A percentile compares a stretch with the other conserved stretches of the same genome.
phyloP scores from a whole-genome alignment of 2,329 filamentous ascomycete genomes.

The Exophiala bonariae region DNA sequence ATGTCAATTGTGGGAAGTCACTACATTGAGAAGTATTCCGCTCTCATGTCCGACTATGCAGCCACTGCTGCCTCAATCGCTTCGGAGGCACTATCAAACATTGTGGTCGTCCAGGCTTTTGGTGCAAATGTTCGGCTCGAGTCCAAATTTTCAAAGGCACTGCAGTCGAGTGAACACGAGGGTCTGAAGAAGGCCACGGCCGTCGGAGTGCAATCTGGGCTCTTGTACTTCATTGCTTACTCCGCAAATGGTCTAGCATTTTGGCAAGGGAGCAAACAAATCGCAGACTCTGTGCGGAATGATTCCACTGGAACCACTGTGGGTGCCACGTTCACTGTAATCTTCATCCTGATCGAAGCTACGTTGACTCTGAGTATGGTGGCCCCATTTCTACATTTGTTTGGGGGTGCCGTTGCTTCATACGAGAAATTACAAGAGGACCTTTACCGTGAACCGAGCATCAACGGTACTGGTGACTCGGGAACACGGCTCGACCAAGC shows the following conservation, averaged over 20 bases:
- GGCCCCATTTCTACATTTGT: constrained; percentile 51
- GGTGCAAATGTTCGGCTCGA: constrained; percentile 54
- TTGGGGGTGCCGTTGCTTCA: constrained; percentile 51
- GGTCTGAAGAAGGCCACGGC: constrained; percentile 34
- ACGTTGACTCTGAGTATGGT: constrained; percentile 47
- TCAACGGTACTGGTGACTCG: constrained; percentile 36
- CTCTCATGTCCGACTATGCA: constrained; percentile 50
- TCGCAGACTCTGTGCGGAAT: constrained; percentile 38
- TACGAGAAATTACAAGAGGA: constrained; percentile 60
- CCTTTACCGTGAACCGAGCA: constrained; percentile 53
- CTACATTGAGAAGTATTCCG: constrained; percentile 46
- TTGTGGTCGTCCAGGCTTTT: constrained; percentile 52
- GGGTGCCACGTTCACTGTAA: constrained; percentile 55
- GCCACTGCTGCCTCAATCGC: constrained; percentile 60
- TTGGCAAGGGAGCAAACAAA: constrained; percentile 49
- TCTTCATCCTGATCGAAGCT: constrained; percentile 57
- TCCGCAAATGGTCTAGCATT: constrained; percentile 36
- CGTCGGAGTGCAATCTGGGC: constrained; percentile 33
- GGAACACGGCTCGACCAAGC: constrained; percentile 1
- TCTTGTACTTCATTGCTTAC: constrained; percentile 34
- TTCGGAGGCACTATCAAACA: constrained; percentile 52
- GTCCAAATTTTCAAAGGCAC: constrained; percentile 30
- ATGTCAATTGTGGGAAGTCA: constrained; percentile 47
- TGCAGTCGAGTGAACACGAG: constrained; percentile 29
- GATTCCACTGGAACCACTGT: constrained; percentile 37